Base-by-base conservation (phyloP, 78 protist species). In the Dictyostelium brefeldianum region DNA sequence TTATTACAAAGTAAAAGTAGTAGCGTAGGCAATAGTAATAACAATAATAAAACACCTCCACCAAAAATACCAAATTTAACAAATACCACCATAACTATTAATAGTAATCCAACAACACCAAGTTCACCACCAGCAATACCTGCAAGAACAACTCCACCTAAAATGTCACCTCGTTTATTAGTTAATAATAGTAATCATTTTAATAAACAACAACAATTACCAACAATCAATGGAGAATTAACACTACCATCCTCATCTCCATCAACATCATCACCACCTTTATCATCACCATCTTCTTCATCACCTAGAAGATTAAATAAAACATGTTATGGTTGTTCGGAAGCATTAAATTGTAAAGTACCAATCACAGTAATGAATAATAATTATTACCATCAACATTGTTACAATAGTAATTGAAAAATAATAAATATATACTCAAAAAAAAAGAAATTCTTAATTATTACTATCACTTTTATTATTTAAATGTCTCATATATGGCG, bases 231-330 rank as follows among this genome's bases (percentile, higher is more conserved):
- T 22, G 22, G 1, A 82, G 15, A 29, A 17, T 22, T 29, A 69
- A 18, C 22, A 43, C 48, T 5, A 67, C 20, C 25, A 67, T 22
- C 50, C 22, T 15, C 51, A 81, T 36, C 47, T 65, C 77, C 6
- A 48, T 12, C 1, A 82, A 12, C 51, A 17, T 22, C 59, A 69
- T 25, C 22, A 43, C 50, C 15, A 67, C n/a, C 31, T 48, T 25
- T 41, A 51, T 17, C 53, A 82, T 67, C 56, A 29, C 50, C 82
- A 77, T 10, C 47, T 15, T 22, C 46, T 20, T 46, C 43, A 6
- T 50, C 92, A 31, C 92, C 92, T 22, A 53, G 92, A 64, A 8
- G 78, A 47, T 43, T 77, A 5, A 85, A 77, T 36, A 85, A 64
- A 64, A 31, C 46, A 29, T 85, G 92, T 17, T 67, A 59, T 48